phyloP scores from a whole-genome alignment of 2,329 filamentous ascomycete species.

The Trichoderma polysporum region DNA sequence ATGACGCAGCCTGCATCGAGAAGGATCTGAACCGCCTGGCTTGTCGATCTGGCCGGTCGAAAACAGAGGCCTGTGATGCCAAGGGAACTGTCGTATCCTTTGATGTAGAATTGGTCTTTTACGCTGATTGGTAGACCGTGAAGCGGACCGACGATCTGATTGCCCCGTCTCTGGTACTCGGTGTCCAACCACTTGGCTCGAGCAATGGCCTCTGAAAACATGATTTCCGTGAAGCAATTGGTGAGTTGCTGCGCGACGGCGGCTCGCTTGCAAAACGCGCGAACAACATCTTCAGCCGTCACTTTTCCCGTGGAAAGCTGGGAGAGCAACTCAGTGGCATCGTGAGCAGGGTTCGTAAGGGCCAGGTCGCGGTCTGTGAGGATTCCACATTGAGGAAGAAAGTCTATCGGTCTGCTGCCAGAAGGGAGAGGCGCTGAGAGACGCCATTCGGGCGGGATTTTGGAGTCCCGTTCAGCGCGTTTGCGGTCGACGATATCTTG shows the following conservation, averaged over 20 bases:
- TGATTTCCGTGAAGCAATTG: background rate
- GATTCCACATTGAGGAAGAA: background rate
- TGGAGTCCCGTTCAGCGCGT: background rate
- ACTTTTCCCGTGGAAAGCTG: background rate
- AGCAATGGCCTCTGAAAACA: background rate
- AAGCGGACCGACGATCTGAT: background rate
- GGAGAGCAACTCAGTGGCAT: background rate
- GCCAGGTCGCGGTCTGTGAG: background rate
- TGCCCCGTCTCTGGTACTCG: background rate
- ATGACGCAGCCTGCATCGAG: background rate
- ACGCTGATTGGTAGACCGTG: background rate
- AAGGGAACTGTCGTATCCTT: background rate
- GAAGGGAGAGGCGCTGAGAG: background rate
- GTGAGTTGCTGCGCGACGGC: background rate
- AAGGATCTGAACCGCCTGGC: background rate
- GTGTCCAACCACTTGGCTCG: background rate
- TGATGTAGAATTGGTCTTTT: constrained; percentile 1
- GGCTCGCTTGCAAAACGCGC: background rate
- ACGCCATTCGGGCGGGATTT: background rate
- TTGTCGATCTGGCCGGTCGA: background rate
- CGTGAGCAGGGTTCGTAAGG: background rate
- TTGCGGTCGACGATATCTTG: background rate
- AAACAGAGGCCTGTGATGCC: background rate
- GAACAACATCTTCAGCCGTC: background rate
- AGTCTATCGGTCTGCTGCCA: background rate